Evolutionary conservation across 495 filamentous ascomycete genomes (phyloP), one percentile per base, ranked within the genome.

Genomic region (Clavariopsis aquatica): DNA sequence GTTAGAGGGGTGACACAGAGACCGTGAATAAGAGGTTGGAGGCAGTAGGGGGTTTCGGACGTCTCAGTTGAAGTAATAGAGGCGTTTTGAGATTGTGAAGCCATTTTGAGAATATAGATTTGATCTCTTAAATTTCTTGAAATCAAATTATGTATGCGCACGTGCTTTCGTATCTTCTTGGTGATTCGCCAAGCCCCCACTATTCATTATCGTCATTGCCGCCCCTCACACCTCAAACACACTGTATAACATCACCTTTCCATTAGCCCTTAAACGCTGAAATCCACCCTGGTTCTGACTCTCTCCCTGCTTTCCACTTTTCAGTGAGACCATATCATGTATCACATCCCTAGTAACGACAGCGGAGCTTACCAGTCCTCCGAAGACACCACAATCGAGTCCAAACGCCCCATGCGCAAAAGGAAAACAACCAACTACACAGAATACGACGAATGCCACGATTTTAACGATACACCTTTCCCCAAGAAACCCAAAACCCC

Each of bases 1-100:
- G 68, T 70, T 24, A 36, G 24, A 8, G 68, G 60, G 2, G 64
- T 56, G 12, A 70, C 4, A 43, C 53, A 49, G 34, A 60, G 9
- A 36, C 68, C 68, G 29, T 67, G 55, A 34, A 70, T 41, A n/a
- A n/a, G n/a, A n/a, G 10, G 36, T 53, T 15, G 63, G 56, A 12
- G 8, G 47, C 2, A n/a, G 38, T 43, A 8, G 2, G 38, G n/a
- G 38, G 38, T 3, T 17, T 43, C 9, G 38, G 38, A 17, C 38
- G 38, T n/a, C 15, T 43, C 2, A 43, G 38, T 8, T 43, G 38
- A 43, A 43, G 38, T 3, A 2, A 17, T 8, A 43, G 38, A 43
- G 3, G 4, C 3, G n/a, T 10, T 43, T 43, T n/a, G 38, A 43
- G 38, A 43, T 43, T 43, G 38, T n/a, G 13, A 43, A 17, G 13